Percentiles rank a stretch among this genome's conserved stretches.
Conservation (phyloP, 2,329 filamentous ascomycete species). For the Xylaria sp. region DNA sequence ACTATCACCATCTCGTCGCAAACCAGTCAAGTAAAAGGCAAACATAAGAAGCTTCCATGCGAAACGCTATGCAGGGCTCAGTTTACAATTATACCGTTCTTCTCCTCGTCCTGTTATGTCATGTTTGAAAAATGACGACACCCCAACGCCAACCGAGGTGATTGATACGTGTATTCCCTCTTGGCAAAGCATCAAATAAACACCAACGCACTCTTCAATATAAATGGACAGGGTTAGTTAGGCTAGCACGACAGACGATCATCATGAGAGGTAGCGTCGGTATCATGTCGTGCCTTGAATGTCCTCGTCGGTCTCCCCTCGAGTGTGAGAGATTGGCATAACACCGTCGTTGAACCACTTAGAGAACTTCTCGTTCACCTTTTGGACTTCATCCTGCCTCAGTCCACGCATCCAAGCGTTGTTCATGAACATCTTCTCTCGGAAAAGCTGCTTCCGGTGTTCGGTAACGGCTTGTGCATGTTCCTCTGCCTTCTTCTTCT, state of each 20-base stretch:
- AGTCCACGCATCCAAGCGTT: constrained; percentile 82
- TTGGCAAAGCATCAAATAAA: constrained; percentile 17
- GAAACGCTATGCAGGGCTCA: constrained; percentile 16
- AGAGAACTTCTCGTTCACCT: constrained; percentile 74
- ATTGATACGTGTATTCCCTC: neutral
- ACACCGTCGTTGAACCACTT: constrained; percentile 64
- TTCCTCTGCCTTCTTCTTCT: constrained; percentile 68
- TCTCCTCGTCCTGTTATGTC: constrained; percentile 5
- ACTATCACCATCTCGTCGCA: neutral
- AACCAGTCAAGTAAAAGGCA: neutral
- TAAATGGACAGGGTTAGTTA: neutral
- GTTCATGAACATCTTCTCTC: constrained; percentile 85
- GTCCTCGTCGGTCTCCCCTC: constrained; percentile 37
- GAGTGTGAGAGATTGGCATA: constrained; percentile 50
- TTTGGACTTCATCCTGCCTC: constrained; percentile 79
- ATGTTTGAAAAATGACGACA: constrained; percentile 2
- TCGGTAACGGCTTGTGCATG: constrained; percentile 65
- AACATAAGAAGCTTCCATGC: neutral
- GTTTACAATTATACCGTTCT: constrained; percentile 6
- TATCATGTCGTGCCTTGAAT: constrained; percentile 24
- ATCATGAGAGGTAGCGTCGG: neutral
- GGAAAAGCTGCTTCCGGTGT: constrained; percentile 75
- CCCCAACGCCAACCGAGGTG: constrained; percentile 26
- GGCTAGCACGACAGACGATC: neutral
- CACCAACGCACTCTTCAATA: constrained; percentile 8